A percentile compares a stretch with the other conserved stretches of the same genome.
Conservation (phyloP, 371 early-diverging fungal species). For the Syncephalastrum sp. region DNA sequence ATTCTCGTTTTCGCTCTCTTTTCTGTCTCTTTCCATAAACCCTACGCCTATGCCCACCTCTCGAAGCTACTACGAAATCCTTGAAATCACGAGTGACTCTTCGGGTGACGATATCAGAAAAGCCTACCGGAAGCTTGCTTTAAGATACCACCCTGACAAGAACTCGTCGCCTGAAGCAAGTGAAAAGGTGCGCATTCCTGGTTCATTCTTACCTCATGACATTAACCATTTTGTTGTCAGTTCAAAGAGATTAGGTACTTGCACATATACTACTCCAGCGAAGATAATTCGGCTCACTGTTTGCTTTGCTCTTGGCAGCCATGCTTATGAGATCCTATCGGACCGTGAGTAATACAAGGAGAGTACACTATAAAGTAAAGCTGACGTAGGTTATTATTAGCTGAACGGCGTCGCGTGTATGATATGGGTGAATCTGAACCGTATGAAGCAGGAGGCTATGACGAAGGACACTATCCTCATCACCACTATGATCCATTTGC, state of each 20-base stretch:
- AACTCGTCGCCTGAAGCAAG: constrained; percentile 42
- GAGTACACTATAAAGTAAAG: neutral
- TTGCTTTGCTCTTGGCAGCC: constrained; percentile 13
- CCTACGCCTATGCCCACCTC: no score
- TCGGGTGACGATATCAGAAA: constrained; percentile 43
- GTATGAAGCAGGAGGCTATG: neutral
- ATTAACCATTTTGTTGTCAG: constrained; percentile 16
- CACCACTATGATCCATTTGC: constrained; percentile 23
- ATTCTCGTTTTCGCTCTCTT: no score
- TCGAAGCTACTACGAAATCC: constrained; percentile 23
- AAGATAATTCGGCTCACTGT: no score
- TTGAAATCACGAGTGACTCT: constrained; percentile 28
- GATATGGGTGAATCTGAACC: constrained; percentile 19
- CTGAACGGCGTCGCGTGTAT: constrained; percentile 39
- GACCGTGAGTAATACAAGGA: constrained; percentile 36
- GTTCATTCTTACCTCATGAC: neutral
- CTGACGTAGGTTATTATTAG: constrained; percentile 18
- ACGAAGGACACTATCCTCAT: neutral
- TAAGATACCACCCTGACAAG: constrained; percentile 63
- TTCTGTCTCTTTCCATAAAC: no score
- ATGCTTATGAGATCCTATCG: constrained; percentile 57
- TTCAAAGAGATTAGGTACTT: constrained; percentile 47
- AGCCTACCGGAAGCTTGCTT: constrained; percentile 42
- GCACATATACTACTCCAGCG: no score
- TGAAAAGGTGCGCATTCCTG: constrained; percentile 32